phyloP scores from a whole-genome alignment of 1,139 yeast species.

The Spathaspora sp. region DNA sequence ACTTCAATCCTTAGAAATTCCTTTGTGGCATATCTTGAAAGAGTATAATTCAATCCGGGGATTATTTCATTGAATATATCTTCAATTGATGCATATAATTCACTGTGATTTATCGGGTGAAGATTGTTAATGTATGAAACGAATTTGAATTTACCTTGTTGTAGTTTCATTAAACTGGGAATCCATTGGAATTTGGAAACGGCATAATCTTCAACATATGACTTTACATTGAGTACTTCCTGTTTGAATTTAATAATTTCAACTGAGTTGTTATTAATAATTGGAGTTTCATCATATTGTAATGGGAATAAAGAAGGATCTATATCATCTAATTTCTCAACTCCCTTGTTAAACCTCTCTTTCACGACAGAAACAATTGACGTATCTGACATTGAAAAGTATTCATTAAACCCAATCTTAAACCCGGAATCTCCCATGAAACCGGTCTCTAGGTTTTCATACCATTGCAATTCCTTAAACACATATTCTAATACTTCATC shows the following conservation, averaged over 20 bases:
- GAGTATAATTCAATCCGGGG: conserved; percentile 31
- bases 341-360: conserved; percentile 12
- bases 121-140: conserved; percentile 41
- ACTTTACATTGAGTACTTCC: conserved; percentile 16
- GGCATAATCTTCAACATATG: conserved; percentile 18
- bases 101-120: conserved; percentile 27
- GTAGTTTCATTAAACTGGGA: conserved; percentile 26
- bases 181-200: conserved; percentile 34
- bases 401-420: conserved; percentile 18
- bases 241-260: conserved; percentile 14
- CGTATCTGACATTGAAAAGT: conserved; percentile 18
- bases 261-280: conserved; percentile 10
- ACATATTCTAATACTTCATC: conserved; percentile 24
- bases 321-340: conserved; percentile 20
- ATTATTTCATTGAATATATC: conserved; percentile 26
- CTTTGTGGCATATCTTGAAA: conserved; percentile 24
- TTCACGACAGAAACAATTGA: conserved; percentile 13
- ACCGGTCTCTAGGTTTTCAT: conserved; percentile 17
- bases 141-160: conserved; percentile 18
- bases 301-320: conserved; percentile 45
- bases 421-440: conserved; percentile 5
- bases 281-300: conserved; percentile 33
- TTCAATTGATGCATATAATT: conserved; percentile 29
- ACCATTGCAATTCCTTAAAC: conserved; percentile 31
- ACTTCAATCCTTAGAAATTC: conserved; percentile 19